Evolutionary conservation across 169 alveolate species (phyloP), one percentile per base, ranked within the genome.

Genomic region (Plasmodium gaboni): DNA sequence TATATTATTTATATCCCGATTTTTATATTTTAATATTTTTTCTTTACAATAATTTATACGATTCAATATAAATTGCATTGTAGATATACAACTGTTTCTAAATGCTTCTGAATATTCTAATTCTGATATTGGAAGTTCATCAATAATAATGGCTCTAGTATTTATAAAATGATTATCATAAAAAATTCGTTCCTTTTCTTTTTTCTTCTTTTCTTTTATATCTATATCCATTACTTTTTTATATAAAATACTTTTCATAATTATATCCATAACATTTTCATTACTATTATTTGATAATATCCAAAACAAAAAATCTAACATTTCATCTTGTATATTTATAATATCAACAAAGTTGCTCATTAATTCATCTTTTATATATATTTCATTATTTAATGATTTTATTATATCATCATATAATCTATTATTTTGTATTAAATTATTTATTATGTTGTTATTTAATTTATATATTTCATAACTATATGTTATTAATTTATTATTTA

Each of bases 101-200:
- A 86, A 86, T 19, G 60, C 87, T 71, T 86, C 92, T 32, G 92
- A 86, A 32, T 70, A 61, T 28, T 86, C 92, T 60, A 86, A 70
- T 24, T 86, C 86, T 8, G 87, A 44, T 24, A 86, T n/a, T 24
- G 92, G 92, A 15, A 86, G 26, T 24, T 86, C 92, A 73, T 86
- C 92, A 19, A 86, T 44, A 42, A 86, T 71, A 38, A 72, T 48
- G 3, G 76, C 92, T 22, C 87, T 73, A 12, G 92, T 86, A 50
- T 26, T 53, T 48, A 86, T 72, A 86, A 26, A 86, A 86, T 86
- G 73, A 46, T 86, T 46, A 42, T 86, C 71, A 73, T 86, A 86
- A 64, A 70, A 70, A 24, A 28, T 60, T 59, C 63, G 70, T 61
- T 86, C 22, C 50, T 61, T 86, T 51, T 86, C 87, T 17, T 71